These are phyloP conservation scores for Ogataea pilisensis DNA, from an alignment of 805 yeast genomes.

Conservation along the genomic window DNA sequence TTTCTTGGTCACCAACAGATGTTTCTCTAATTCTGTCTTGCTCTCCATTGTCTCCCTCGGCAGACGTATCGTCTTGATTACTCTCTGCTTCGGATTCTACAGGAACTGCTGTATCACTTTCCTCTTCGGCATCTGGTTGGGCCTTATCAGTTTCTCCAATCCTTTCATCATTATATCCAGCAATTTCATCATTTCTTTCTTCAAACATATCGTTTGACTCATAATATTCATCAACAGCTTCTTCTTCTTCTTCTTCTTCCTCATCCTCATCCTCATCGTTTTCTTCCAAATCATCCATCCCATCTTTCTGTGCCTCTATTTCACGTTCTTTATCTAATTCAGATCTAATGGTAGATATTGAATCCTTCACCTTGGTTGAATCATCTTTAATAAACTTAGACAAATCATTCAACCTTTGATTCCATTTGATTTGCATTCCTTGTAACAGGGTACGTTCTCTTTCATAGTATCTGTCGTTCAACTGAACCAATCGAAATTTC, in stretches of 20 bases:
- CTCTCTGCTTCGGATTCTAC: background rate
- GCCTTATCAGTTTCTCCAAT: constrained; percentile 15
- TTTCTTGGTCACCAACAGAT: background rate
- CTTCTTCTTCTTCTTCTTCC: constrained; percentile 7
- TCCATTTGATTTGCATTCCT: constrained; percentile 27
- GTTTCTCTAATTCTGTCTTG: constrained; percentile 3
- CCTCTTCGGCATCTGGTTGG: background rate
- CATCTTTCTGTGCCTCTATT: constrained; percentile 9
- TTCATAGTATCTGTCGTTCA: constrained; percentile 25
- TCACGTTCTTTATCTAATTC: constrained; percentile 16
- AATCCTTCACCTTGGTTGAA: constrained; percentile 10
- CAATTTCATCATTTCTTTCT: no score
- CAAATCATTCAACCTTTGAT: constrained; percentile 19
- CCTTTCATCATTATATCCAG: constrained; percentile 3
- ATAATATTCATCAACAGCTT: constrained; percentile 4
- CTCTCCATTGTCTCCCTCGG: background rate
- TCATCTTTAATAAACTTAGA: constrained; percentile 22
- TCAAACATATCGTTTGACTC: background rate
- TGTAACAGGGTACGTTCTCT: constrained; percentile 19
- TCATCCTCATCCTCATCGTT: no score
- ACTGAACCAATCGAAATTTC: constrained; percentile 26
- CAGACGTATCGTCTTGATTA: no score
- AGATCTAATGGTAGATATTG: constrained; percentile 6
- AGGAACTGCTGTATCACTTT: background rate
- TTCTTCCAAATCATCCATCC: no score